Base-by-base conservation (phyloP, 257 asterid genomes). In the Salvia rosmarinus region DNA sequence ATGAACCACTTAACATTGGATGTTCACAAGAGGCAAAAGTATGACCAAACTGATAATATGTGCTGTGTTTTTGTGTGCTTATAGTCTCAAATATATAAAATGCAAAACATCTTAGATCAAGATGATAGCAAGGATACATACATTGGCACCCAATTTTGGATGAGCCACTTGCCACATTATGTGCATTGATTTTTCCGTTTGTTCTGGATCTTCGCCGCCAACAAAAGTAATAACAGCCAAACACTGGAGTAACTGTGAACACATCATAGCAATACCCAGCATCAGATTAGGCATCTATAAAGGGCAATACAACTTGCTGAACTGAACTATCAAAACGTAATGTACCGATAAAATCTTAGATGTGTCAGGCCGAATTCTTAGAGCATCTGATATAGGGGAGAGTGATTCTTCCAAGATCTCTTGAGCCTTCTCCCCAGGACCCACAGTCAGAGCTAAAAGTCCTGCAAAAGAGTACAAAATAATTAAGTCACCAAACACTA, bases 81-180 rank as follows among this genome's bases (percentile, higher is more conserved):
- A 17, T 20, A 42, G 6, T 56, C 34, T 37, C 21, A 25, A 1
- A 25, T 3, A 25, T 3, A 25, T 25, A 25, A 25, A 46, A 9
- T 19, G 34, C 2, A 39, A 25, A 21, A 28, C 20, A 30, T 58
- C 32, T 9, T 8, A 47, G 65, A 63, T 13, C 51, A 43, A 58
- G 46, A 37, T 25, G 42, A 70, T 50, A 30, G 30, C 6, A 49
- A 17, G 47, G 49, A 56, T 11, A 68, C 99, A 57, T 88, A 95
- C 99, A 83, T 89, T 95, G 44, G 97, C 79, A 63, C 99, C 97
- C 86, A 87, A 71, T 85, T 95, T 95, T 3, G 97, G 97, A 75
- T 87, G 91, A 79, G 89, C 92, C 80, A 90, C 82, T 80, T 89
- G 99, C 99, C 99, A 95, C 94, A 90, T 82, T 64, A 88, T 70